Evolutionary conservation across 2,329 filamentous ascomycete genomes (phyloP), one percentile per base, ranked within the genome.

Genomic region (Aspergillus sp.): DNA sequence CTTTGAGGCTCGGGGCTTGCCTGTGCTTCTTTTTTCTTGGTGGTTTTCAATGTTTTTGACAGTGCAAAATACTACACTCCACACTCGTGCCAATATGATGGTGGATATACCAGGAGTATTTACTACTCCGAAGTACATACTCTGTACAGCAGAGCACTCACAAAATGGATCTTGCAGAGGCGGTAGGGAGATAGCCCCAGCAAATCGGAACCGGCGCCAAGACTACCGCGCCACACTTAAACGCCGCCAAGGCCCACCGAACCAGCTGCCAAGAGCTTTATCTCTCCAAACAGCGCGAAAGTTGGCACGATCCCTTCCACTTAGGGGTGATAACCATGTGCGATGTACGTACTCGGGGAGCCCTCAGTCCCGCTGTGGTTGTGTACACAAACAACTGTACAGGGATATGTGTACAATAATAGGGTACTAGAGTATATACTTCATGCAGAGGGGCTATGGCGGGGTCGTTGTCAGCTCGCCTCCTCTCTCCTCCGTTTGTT

Each of bases 401-500:
- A 39, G 36, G 26, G 36, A 26, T 39, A 39, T 28, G 19, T 19
- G 19, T 19, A 19, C 19, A 19, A 19, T 19, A 19, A 19, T 19
- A 19, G 19, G 19, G 19, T 19, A 19, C 19, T 2, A 19, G 19
- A 19, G 19, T 19, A 19, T 19, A 19, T 19, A 19, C 36, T 12
- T 39, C 36, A 39, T 39, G 36, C 12, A 8, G 26, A 9, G 12
- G 12, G 6, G 26, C 19, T 26, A 39, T 28, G 36, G 28, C 40
- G 28, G 29, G 40, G 40, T 42, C 10, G 29, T 38, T 12, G 41
- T 29, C 42, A 46, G 35, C 42, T 44, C 48, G 38, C 32, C 39
- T 40, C 46, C 50, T 48, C 50, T 43, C 43, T 45, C 42, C 43
- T 48, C 41, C 38, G 44, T 33, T 28, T 33, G 8, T 44, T 49